Evolutionary conservation across 352 stramenopile species (phyloP).

Genomic region (Paralagenidium karlingii): DNA sequence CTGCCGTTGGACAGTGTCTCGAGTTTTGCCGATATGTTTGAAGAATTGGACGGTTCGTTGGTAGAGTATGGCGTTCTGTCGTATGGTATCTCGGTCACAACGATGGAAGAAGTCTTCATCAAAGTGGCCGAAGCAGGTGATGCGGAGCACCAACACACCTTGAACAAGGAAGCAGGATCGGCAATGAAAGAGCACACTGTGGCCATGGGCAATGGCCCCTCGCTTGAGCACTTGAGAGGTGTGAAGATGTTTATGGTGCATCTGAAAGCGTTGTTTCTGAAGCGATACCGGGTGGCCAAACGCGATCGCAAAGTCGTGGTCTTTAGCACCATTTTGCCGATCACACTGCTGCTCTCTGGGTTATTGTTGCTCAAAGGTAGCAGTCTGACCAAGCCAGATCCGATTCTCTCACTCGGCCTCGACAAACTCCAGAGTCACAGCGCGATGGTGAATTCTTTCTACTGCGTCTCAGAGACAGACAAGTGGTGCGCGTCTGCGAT

Average conservation of each 20-base stretch:
- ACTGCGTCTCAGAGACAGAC: conserved; percentile 3
- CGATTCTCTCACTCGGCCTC: conserved; percentile 7
- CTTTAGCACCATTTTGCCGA: conserved; percentile 38
- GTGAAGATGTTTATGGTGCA: conserved; percentile 47
- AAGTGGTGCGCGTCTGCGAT: conserved; percentile 1
- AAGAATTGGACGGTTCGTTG: conserved; percentile 42
- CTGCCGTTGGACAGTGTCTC: conserved; percentile 43
- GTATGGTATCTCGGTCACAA: conserved; percentile 73
- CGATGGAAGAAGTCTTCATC: conserved; percentile 86
- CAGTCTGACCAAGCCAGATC: conserved; percentile 14
- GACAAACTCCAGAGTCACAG: neutral
- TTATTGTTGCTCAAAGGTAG: conserved; percentile 26
- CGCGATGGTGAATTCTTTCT: conserved; percentile 2
- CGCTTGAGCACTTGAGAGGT: too few species aligned
- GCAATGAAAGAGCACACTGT: too few species aligned
- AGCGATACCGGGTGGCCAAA: conserved; percentile 77
- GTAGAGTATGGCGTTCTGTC: conserved; percentile 22
- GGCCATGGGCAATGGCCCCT: too few species aligned
- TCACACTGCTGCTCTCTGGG: conserved; percentile 70
- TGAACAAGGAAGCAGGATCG: conserved; percentile 43
- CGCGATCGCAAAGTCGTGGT: conserved; percentile 80
- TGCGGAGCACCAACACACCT: conserved; percentile 37
- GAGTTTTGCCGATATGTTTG: conserved; percentile 59
- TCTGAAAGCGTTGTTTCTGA: conserved; percentile 68
- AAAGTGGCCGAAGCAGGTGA: conserved; percentile 49